Evolutionary conservation across 192 early-diverging fungal species (phyloP).

Genomic region (Coemansia sp.): DNA sequence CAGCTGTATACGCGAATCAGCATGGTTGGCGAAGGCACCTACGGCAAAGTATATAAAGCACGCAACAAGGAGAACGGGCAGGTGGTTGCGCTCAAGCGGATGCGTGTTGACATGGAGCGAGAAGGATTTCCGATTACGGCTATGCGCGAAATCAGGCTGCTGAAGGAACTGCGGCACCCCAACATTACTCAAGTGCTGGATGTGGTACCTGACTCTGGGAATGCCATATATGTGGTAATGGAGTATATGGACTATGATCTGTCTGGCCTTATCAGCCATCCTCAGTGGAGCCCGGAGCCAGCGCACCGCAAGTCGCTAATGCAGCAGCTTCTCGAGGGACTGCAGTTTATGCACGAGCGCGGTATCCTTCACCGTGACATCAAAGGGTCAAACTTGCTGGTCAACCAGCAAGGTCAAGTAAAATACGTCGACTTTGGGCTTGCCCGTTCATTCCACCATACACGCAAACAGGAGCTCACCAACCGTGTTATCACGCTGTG

Average conservation of each 20-base stretch:
- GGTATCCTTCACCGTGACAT: slow-evolving; percentile 90
- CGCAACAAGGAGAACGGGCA: slow-evolving; percentile 64
- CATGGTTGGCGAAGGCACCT: slow-evolving; percentile 83
- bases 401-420: slow-evolving; percentile 81
- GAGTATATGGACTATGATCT: slow-evolving; percentile 90
- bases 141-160: slow-evolving; percentile 79
- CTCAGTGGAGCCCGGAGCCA: slow-evolving; percentile 63
- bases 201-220: slow-evolving; percentile 66
- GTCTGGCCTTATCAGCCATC: slow-evolving; percentile 72
- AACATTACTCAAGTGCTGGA: slow-evolving; percentile 73
- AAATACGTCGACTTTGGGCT: slow-evolving; percentile 98
- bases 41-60: slow-evolving; percentile 85
- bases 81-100: slow-evolving; percentile 76
- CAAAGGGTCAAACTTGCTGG: slow-evolving; percentile 90
- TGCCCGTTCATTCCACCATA: slow-evolving; percentile 71
- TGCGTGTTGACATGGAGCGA: slow-evolving; percentile 75
- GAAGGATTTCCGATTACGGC: slow-evolving; percentile 88
- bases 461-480: slow-evolving; percentile 66
- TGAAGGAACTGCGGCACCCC: slow-evolving; percentile 65
- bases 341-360: slow-evolving; percentile 80
- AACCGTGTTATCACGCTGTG: slow-evolving; percentile 95
- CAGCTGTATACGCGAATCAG: slow-evolving; percentile 68
- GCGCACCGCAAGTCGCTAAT: slow-evolving; percentile 84
- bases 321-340: slow-evolving; percentile 80
- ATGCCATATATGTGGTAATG: slow-evolving; percentile 77